Percentiles rank a stretch among this genome's conserved stretches.
Evolutionary conservation across 192 early-diverging fungal genomes (phyloP).

Genomic region (Allomyces javanicus): DNA sequence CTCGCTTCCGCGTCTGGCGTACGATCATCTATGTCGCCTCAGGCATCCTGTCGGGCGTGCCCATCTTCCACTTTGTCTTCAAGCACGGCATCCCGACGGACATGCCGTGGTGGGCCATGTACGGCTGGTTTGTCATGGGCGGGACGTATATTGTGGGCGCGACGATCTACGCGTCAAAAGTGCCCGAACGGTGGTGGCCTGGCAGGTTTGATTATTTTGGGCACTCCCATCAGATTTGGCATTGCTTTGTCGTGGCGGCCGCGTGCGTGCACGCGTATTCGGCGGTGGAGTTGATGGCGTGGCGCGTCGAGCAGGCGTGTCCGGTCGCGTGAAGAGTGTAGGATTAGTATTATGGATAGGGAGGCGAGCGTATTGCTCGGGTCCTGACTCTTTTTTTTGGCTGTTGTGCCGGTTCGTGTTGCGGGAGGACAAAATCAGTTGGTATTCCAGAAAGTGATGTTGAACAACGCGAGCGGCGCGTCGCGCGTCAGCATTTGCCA

Average conservation of each 20-base stretch:
- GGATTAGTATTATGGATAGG: too few species aligned
- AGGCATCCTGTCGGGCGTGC: conserved; percentile 25
- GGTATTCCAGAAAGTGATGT: too few species aligned
- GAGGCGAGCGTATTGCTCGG: too few species aligned
- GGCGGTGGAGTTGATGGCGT: not conserved
- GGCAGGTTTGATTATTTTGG: conserved; percentile 36
- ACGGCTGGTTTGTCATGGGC: conserved; percentile 15
- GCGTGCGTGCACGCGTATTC: not conserved
- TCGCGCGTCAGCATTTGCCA: too few species aligned
- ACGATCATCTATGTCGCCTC: conserved; percentile 32
- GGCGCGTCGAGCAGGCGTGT: not conserved
- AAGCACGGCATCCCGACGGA: conserved; percentile 20
- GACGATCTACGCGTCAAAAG: conserved; percentile 25
- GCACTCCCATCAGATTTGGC: conserved; percentile 41
- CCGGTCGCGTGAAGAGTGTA: not conserved
- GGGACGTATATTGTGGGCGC: conserved; percentile 18
- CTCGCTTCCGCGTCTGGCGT: conserved; percentile 23
- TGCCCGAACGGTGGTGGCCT: conserved; percentile 38
- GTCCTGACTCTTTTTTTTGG: too few species aligned
- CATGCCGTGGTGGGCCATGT: conserved; percentile 24
- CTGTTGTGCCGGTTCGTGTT: too few species aligned
- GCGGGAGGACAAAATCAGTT: too few species aligned
- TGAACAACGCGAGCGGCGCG: too few species aligned
- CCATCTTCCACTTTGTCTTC: conserved; percentile 23
- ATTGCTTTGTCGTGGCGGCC: conserved; percentile 32